A percentile compares a stretch with the other conserved stretches of the same genome.
These are phyloP conservation scores for Zoysia matrella DNA, from an alignment of 202 grass and related monocot genomes.

Conservation along the genomic window DNA sequence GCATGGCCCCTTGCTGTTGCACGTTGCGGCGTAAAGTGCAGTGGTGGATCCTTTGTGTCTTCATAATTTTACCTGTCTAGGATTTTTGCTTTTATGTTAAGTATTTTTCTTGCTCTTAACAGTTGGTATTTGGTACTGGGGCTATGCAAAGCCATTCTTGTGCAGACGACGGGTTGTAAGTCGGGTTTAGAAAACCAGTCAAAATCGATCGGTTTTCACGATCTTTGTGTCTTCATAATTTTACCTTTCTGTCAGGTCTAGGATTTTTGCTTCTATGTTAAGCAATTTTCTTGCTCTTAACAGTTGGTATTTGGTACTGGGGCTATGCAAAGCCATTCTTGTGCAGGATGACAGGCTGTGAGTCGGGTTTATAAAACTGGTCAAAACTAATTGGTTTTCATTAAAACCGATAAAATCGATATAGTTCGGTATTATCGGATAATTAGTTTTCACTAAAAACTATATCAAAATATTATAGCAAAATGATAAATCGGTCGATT, in stretches of 20 bases:
- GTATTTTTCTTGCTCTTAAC: slow-evolving; percentile 4
- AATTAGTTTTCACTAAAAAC: no score
- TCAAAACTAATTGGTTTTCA: no score
- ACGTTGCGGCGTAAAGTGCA: background rate
- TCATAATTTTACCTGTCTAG: background rate
- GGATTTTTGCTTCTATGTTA: slow-evolving; percentile 30
- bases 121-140: slow-evolving; percentile 12
- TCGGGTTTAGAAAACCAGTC: no score
- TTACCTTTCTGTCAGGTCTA: background rate
- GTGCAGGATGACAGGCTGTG: slow-evolving; percentile 34
- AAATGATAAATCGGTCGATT: no score
- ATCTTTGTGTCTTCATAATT: no score
- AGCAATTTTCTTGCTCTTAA: slow-evolving; percentile 4
- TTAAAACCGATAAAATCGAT: no score
- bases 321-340: slow-evolving; percentile 24
- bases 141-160: slow-evolving; percentile 25
- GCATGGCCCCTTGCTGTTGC: no score
- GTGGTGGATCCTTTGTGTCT: background rate
- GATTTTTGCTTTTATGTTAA: slow-evolving; percentile 32
- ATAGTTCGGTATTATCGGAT: no score
- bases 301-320: slow-evolving; percentile 14
- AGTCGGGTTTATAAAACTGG: no score
- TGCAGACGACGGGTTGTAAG: slow-evolving; percentile 27
- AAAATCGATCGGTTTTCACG: no score
- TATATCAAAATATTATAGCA: no score